Percentiles rank a stretch among this genome's conserved stretches.
phyloP scores from a whole-genome alignment of 345 rosid genomes.

The Cochlearia excelsa region DNA sequence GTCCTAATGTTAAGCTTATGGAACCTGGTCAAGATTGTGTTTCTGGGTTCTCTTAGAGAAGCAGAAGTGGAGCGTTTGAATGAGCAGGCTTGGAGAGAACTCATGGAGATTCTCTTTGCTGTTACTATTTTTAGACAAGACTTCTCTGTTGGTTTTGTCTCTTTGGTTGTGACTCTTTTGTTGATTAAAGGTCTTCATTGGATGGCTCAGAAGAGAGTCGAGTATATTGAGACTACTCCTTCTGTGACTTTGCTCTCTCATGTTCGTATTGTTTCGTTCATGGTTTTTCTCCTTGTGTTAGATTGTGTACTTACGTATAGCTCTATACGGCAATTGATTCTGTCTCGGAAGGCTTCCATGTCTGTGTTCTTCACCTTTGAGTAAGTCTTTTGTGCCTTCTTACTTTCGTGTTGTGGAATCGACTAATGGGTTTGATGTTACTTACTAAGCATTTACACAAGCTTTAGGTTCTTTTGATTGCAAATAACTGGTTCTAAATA shows the following conservation, averaged over 20 bases:
- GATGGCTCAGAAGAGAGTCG: slow-evolving; percentile 95
- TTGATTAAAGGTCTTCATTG: slow-evolving; percentile 85
- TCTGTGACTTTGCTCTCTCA: slow-evolving; percentile 68
- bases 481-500: neutral
- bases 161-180: slow-evolving; percentile 78
- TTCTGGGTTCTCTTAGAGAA: slow-evolving; percentile 88
- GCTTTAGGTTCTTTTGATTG: slow-evolving; percentile 1
- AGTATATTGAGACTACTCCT: slow-evolving; percentile 94
- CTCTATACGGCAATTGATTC: slow-evolving; percentile 54
- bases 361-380: slow-evolving; percentile 94
- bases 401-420: neutral
- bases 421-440: neutral
- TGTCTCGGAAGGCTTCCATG: slow-evolving; percentile 71
- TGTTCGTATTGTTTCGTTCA: slow-evolving; percentile 69
- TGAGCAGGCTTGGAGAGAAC: slow-evolving; percentile 95
- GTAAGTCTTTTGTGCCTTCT: slow-evolving; percentile 46
- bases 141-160: slow-evolving; percentile 73
- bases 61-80: slow-evolving; percentile 91
- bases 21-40: slow-evolving; percentile 69
- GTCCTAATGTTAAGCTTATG: slow-evolving; percentile 78
- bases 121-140: slow-evolving; percentile 93
- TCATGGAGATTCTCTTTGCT: slow-evolving; percentile 95
- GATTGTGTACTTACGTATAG: slow-evolving; percentile 64
- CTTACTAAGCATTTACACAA: too few relatives aligned
- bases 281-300: slow-evolving; percentile 66